phyloP scores from a whole-genome alignment of 2,329 filamentous ascomycete species.

The Exophiala sp. region DNA sequence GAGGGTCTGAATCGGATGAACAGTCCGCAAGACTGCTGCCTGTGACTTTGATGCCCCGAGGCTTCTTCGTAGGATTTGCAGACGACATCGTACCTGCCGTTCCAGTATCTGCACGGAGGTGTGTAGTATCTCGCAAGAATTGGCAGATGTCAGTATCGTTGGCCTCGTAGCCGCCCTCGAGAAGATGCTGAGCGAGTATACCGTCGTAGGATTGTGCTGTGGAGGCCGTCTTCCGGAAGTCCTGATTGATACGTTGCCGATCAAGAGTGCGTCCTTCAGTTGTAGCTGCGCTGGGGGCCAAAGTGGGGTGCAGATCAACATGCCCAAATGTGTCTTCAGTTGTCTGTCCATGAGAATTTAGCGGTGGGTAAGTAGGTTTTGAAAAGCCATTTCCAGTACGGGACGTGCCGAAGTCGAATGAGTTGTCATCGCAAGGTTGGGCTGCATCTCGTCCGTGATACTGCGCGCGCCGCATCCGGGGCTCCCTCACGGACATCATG shows the following conservation, averaged over 20 bases:
- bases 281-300: background rate
- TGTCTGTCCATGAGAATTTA: too few species aligned
- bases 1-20: slow-evolving; percentile 7
- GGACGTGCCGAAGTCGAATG: too few species aligned
- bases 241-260: background rate
- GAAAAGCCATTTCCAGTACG: too few species aligned
- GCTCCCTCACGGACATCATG: too few species aligned
- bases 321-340: too few species aligned
- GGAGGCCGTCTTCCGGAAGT: background rate
- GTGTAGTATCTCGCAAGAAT: slow-evolving; percentile 12
- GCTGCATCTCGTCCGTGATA: too few species aligned
- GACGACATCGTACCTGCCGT: background rate
- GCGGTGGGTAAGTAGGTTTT: too few species aligned
- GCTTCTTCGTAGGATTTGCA: background rate
- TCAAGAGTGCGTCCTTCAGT: background rate
- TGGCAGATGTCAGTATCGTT: slow-evolving; percentile 12
- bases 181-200: background rate
- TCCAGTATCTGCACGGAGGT: background rate
- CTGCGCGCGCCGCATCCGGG: too few species aligned
- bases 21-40: slow-evolving; percentile 8
- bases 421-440: too few species aligned
- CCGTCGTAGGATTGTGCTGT: background rate
- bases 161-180: slow-evolving; percentile 4
- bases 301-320: too few species aligned
- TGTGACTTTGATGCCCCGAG: background rate